Percentiles rank a stretch among this genome's conserved stretches.
Evolutionary conservation across 2,329 filamentous ascomycete species (phyloP).

Genomic region (Claviceps maximensis): DNA sequence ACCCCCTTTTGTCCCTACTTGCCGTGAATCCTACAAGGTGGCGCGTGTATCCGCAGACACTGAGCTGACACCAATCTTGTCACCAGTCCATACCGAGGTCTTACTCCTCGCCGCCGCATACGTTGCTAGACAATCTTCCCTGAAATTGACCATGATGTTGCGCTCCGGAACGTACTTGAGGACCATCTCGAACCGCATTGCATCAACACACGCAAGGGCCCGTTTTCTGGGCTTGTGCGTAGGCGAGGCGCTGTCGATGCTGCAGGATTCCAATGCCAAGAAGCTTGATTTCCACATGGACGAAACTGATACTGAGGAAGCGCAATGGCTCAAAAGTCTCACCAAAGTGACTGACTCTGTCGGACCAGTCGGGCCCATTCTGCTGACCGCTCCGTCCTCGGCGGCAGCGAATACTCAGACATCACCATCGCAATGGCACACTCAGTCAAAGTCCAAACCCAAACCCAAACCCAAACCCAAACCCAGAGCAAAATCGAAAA

Average conservation of each 20-base stretch:
- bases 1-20: too few relatives aligned
- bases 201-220: slow-evolving; percentile 58
- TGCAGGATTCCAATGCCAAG: slow-evolving; percentile 56
- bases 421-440: neutral
- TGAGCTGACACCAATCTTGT: slow-evolving; percentile 10
- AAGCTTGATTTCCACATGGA: slow-evolving; percentile 75
- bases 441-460: neutral
- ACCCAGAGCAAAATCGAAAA: neutral
- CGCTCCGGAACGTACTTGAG: slow-evolving; percentile 62
- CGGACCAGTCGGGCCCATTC: slow-evolving; percentile 43
- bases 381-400: slow-evolving; percentile 5
- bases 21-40: too few relatives aligned
- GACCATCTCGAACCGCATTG: slow-evolving; percentile 73
- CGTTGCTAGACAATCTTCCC: slow-evolving; percentile 50
- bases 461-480: neutral
- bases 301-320: slow-evolving; percentile 61
- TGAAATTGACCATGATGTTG: slow-evolving; percentile 54
- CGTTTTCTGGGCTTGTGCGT: slow-evolving; percentile 82
- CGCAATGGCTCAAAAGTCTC: slow-evolving; percentile 60
- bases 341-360: slow-evolving; percentile 47
- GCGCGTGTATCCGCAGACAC: neutral
- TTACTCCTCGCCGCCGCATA: slow-evolving; percentile 68
- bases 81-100: slow-evolving; percentile 61
- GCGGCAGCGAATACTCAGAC: neutral
- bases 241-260: slow-evolving; percentile 54